These are phyloP conservation scores for Centrapalus pauciflorus DNA, from an alignment of 129 eudicot genomes.

Conservation along the genomic window DNA sequence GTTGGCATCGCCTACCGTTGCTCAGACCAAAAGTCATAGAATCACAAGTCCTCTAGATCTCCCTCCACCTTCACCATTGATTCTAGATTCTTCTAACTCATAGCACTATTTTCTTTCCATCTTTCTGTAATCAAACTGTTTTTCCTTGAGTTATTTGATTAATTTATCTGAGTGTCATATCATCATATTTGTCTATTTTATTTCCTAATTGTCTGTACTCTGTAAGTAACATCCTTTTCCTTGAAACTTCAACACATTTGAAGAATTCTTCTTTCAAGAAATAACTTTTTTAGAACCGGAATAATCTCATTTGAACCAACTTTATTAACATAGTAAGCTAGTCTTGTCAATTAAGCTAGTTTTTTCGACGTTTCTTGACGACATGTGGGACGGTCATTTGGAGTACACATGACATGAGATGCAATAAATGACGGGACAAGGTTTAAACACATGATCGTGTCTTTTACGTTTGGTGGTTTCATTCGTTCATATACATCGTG, in stretches of 20 bases:
- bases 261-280: constrained; percentile 1
- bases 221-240: constrained; percentile 15
- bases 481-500: constrained; percentile 2
- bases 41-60: constrained; percentile 13
- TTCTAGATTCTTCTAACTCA: constrained; percentile 33
- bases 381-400: background rate
- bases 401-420: background rate
- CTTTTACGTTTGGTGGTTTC: constrained; percentile 5
- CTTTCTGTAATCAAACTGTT: constrained; percentile 10
- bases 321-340: too few species aligned
- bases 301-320: too few species aligned
- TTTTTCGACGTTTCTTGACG: background rate
- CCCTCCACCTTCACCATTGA: constrained; percentile 47
- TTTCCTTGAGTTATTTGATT: constrained; percentile 17
- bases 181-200: background rate
- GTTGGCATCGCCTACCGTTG: constrained; percentile 27
- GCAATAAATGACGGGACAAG: constrained; percentile 5
- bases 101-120: constrained; percentile 16
- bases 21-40: constrained; percentile 16
- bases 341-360: background rate
- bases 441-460: background rate
- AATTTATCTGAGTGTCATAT: constrained; percentile 10
- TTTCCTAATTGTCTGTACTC: constrained; percentile 19
- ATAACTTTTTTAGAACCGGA: too few species aligned
- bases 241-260: constrained; percentile 15